Base-by-base conservation (phyloP, 2,329 filamentous ascomycete genomes). In the Aspergillus ustus region DNA sequence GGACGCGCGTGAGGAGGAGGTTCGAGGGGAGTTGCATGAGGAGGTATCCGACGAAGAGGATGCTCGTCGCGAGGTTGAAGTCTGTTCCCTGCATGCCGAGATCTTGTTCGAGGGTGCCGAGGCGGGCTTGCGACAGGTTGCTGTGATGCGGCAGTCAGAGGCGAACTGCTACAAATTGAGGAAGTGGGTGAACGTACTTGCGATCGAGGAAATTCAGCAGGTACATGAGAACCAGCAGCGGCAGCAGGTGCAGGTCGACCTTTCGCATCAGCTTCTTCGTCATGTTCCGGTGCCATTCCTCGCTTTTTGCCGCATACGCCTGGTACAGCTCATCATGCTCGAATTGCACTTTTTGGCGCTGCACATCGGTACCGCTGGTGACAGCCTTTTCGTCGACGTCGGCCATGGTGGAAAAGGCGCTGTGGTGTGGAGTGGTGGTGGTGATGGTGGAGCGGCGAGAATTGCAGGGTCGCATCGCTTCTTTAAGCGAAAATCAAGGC, bases 11-110 rank as follows among this genome's bases (percentile, higher is more conserved):
- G 2, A 88, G 74, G 0, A 86, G 67, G 60, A 88, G 77, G 63
- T 89, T 89, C 0, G 85, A 87, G 0, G 86, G 87, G 0, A 89
- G 73, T 69, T 89, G 85, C 82, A 88, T 87, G 13, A 87, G 73
- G 0, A 88, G 75, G 66, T 89, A 89, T 3, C 85, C 77, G 46
- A 87, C 84, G 62, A 86, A 87, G 31, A 85, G 75, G 66, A 85
- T 83, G 62, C 80, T 82, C 4, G 82, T 84, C 11, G 81, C 81
- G 1, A 85, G 72, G 64, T 87, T 86, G 68, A 84, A 87, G 52
- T 88, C 83, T 2, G 83, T 86, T 7, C 84, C 84, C 6, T 69
- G 75, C 81, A 87, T 85, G 1, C 72, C 73, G 0, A 87, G 73
- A 59, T 87, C 85, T 22, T 75, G 60, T 60, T 87, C 84, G 0